phyloP scores from a whole-genome alignment of 2,329 filamentous ascomycete species.

The Aspergillus pseudoterreus region DNA sequence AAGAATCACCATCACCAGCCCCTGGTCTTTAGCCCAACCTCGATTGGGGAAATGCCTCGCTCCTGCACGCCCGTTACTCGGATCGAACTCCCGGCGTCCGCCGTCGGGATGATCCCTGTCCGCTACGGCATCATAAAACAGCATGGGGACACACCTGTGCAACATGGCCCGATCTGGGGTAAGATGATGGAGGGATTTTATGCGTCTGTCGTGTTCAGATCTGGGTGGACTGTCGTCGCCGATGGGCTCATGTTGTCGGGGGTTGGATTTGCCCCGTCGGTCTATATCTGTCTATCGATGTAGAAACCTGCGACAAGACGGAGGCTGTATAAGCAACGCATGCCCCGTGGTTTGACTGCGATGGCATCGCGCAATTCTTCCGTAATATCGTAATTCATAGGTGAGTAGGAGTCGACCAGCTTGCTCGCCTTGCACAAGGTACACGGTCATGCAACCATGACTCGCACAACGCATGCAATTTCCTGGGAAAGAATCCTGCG shows the following conservation, averaged over 20 bases:
- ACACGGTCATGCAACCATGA: neutral
- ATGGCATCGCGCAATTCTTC: too few relatives aligned
- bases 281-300: neutral
- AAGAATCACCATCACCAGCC: neutral
- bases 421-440: neutral
- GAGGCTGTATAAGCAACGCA: too few relatives aligned
- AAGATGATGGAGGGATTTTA: slow-evolving; percentile 4
- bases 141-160: slow-evolving; percentile 12
- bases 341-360: too few relatives aligned
- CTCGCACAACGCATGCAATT: neutral
- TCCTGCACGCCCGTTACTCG: slow-evolving; percentile 10
- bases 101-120: slow-evolving; percentile 11
- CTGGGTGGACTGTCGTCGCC: neutral
- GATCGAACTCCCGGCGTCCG: slow-evolving; percentile 2
- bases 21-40: slow-evolving; percentile 6
- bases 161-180: slow-evolving; percentile 17
- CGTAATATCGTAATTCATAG: too few relatives aligned
- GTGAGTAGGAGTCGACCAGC: neutral
- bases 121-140: slow-evolving; percentile 17
- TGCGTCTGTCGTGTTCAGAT: slow-evolving; percentile 10
- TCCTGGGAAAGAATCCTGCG: neutral
- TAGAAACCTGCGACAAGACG: too few relatives aligned
- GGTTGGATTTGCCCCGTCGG: neutral
- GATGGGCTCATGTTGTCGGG: too few relatives aligned
- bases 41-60: slow-evolving; percentile 4